Evolutionary conservation across 805 yeast genomes (phyloP), one percentile per base, ranked within the genome.

Genomic region (Wickerhamomyces bovis): DNA sequence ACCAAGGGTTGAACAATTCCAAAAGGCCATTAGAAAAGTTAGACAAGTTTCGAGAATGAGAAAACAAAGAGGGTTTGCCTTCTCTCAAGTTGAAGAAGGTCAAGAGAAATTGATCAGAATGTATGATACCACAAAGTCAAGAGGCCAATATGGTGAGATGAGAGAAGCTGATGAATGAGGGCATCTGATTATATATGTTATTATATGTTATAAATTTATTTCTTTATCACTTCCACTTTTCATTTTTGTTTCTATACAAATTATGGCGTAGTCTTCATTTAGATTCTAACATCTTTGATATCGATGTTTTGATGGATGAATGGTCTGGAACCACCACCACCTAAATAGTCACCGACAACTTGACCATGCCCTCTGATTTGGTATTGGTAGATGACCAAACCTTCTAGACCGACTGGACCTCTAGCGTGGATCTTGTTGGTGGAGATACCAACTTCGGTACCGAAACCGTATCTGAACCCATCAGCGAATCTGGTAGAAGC

Each of bases 321-420:
- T 3, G 75, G 79, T 63, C 78, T 81, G 9, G 75, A 61, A 22
- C 99, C 99, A 35, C 98, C 98, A 19, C 89, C 96, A 22, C 98
- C 98, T 22, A 81, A 72, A 62, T 94, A 95, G 59, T 89, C 97
- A 42, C 89, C 83, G 2, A 86, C 98, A 47, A 92, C 73, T 64
- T 94, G 99, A 5, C 99, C 99, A 55, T 80, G 72, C 39, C 99
- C 99, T 66, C 85, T 78, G 51, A 94, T 69, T 63, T 89, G 94
- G 64, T 94, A 94, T 67, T 94, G 98, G 66, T 94, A 94, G 57
- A 95, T 87, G 63, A 92, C 95, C 54, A 94, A 74, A 2, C 99
- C 99, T 63, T 94, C 99, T 28, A 94, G 74, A 2, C 99, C 99
- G 30, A 94, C 98, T 15, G 99, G 99, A 2, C 99, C 99, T 60